phyloP scores from a whole-genome alignment of 148 eudicot genomes.

The Polygonum aviculare region DNA sequence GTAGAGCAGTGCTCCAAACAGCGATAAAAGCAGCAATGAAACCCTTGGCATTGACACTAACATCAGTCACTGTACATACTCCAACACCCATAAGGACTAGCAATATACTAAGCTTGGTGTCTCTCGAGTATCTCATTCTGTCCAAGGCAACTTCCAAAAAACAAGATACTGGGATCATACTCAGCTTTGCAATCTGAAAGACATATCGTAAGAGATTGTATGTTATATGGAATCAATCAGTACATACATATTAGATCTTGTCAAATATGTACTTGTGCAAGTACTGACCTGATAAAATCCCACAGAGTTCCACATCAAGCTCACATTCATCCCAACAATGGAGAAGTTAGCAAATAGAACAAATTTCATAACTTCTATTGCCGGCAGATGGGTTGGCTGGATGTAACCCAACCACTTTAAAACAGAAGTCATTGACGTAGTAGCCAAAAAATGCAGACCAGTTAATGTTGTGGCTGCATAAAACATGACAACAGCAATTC shows the following conservation, averaged over 20 bases:
- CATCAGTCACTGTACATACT: conserved; percentile 35
- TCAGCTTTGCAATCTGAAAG: conserved; percentile 50
- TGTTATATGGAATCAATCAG: neutral
- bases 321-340: conserved; percentile 78
- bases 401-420: conserved; percentile 58
- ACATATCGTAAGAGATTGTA: neutral
- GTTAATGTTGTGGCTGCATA: conserved; percentile 75
- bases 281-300: conserved; percentile 70
- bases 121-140: conserved; percentile 28
- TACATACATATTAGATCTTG: neutral
- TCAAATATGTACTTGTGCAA: neutral
- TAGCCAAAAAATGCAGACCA: conserved; percentile 67
- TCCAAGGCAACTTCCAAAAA: conserved; percentile 32
- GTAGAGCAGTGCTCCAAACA: conserved; percentile 31
- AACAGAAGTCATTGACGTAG: conserved; percentile 51
- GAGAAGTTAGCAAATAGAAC: conserved; percentile 75
- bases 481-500: neutral
- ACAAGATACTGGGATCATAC: conserved; percentile 37
- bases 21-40: conserved; percentile 31
- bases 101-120: conserved; percentile 31
- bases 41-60: conserved; percentile 32
- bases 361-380: conserved; percentile 48
- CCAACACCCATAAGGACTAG: conserved; percentile 32
- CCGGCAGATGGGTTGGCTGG: conserved; percentile 49
- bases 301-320: conserved; percentile 86